These are phyloP conservation scores for Penicillium sp. DNA, from an alignment of 2,329 filamentous ascomycete genomes.

Conservation along the genomic window DNA sequence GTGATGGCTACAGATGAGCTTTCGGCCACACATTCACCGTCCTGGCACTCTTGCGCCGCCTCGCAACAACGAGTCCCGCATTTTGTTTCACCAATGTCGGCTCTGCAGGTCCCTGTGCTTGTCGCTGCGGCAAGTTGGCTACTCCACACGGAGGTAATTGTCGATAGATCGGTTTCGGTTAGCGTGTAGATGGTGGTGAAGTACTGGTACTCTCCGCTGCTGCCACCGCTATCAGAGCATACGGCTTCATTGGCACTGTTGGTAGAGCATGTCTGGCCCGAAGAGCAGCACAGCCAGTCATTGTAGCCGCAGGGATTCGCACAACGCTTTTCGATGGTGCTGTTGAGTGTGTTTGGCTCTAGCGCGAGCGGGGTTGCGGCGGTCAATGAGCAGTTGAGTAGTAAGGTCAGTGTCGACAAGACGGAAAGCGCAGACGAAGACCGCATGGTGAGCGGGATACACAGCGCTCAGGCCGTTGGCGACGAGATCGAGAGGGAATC, in stretches of 20 bases:
- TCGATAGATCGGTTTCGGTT: slow-evolving; percentile 55
- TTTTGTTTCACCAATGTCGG: slow-evolving; percentile 44
- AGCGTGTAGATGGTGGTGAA: slow-evolving; percentile 58
- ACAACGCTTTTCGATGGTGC: slow-evolving; percentile 40
- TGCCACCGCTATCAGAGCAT: slow-evolving; percentile 38
- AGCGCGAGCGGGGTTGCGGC: slow-evolving; percentile 35
- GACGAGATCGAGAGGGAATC: not conserved
- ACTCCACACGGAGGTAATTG: slow-evolving; percentile 58
- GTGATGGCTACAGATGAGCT: slow-evolving; percentile 43
- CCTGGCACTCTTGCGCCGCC: slow-evolving; percentile 46
- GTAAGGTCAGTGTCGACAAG: slow-evolving; percentile 31
- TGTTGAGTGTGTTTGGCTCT: slow-evolving; percentile 21
- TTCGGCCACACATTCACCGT: slow-evolving; percentile 42
- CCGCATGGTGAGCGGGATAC: slow-evolving; percentile 29
- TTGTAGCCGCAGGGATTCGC: slow-evolving; percentile 55
- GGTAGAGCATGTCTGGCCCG: slow-evolving; percentile 51
- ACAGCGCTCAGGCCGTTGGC: not conserved
- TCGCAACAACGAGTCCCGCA: slow-evolving; percentile 50
- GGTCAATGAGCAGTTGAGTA: slow-evolving; percentile 22
- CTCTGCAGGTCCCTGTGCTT: slow-evolving; percentile 46
- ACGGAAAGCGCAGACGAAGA: slow-evolving; percentile 25
- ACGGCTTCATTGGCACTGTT: slow-evolving; percentile 51
- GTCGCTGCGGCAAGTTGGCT: slow-evolving; percentile 30
- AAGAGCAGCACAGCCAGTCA: slow-evolving; percentile 52
- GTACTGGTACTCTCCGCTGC: slow-evolving; percentile 49